A percentile compares a stretch with the other conserved stretches of the same genome.
These are phyloP conservation scores for Auricularia sp. DNA, from an alignment of 768 basidiomycete species.

Conservation along the genomic window DNA sequence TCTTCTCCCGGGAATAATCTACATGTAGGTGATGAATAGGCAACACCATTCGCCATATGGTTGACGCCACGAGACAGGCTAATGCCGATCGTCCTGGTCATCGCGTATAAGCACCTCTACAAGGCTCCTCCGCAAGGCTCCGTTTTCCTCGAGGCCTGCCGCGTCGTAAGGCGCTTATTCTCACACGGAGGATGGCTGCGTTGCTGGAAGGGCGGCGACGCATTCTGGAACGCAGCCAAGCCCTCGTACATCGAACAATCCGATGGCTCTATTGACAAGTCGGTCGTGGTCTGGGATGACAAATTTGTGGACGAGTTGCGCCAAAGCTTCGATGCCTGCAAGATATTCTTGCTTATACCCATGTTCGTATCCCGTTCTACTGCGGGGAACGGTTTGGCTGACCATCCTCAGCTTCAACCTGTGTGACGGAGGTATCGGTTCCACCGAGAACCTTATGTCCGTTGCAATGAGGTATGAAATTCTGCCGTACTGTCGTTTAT, in stretches of 20 bases:
- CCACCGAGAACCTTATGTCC: conserved; percentile 18
- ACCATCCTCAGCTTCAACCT: background rate
- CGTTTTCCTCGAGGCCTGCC: conserved; percentile 18
- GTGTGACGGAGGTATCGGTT: conserved; percentile 20
- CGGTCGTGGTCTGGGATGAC: conserved; percentile 21
- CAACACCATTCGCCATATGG: background rate
- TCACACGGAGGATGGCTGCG: conserved; percentile 12
- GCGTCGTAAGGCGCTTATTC: conserved; percentile 15
- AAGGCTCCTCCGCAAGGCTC: conserved; percentile 22
- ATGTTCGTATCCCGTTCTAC: conserved; percentile 16
- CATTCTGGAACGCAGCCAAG: conserved; percentile 22
- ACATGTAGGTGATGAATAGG: conserved; percentile 7
- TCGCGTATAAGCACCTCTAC: conserved; percentile 16
- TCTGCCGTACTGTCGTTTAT: background rate
- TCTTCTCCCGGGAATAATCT: conserved; percentile 19
- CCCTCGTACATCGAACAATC: conserved; percentile 15
- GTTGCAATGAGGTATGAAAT: conserved; percentile 13
- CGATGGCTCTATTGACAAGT: conserved; percentile 11
- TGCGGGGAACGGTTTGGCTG: background rate
- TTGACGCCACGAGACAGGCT: conserved; percentile 4
- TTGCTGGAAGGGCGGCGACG: conserved; percentile 14
- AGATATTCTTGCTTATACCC: conserved; percentile 14
- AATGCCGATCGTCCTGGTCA: conserved; percentile 20
- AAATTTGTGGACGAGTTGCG: conserved; percentile 22
- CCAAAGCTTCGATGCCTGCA: conserved; percentile 19